Conservation (phyloP, 2,329 filamentous ascomycete genomes). For the Zymoseptoria pseudotritici region DNA sequence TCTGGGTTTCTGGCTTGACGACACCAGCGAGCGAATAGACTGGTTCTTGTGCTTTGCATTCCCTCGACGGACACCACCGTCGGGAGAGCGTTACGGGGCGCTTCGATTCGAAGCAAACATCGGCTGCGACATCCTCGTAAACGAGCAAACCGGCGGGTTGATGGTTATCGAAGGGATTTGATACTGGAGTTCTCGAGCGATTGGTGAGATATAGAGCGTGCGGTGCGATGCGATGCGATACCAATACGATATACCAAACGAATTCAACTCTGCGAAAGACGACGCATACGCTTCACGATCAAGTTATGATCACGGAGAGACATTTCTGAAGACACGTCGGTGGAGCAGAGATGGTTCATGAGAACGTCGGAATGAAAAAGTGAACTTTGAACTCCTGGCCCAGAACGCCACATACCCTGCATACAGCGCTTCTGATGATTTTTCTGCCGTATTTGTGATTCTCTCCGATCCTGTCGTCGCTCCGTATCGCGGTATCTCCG, state of each 20-base stretch:
- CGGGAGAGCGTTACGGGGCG: no score
- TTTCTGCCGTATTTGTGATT: not conserved
- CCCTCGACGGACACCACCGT: not conserved
- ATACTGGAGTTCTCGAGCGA: not conserved
- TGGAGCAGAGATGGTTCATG: no score
- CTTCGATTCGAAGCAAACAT: no score
- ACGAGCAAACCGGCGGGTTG: no score
- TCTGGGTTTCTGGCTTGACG: not conserved
- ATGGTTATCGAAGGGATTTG: not conserved
- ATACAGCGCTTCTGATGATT: no score
- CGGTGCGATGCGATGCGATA: not conserved
- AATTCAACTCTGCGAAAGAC: not conserved
- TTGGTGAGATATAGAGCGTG: not conserved
- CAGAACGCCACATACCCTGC: no score
- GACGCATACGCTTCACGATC: no score
- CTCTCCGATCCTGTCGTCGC: not conserved
- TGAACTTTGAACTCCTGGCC: no score
- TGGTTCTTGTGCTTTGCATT: not conserved
- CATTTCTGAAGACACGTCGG: no score
- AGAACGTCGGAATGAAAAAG: no score
- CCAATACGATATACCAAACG: not conserved
- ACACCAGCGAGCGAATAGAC: not conserved
- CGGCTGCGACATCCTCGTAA: no score
- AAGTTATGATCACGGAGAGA: no score
- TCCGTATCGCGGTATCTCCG: not conserved